A percentile compares a stretch with the other conserved stretches of the same genome.
Conservation (phyloP, 2,329 filamentous ascomycete genomes). For the Zasmidium cellare region DNA sequence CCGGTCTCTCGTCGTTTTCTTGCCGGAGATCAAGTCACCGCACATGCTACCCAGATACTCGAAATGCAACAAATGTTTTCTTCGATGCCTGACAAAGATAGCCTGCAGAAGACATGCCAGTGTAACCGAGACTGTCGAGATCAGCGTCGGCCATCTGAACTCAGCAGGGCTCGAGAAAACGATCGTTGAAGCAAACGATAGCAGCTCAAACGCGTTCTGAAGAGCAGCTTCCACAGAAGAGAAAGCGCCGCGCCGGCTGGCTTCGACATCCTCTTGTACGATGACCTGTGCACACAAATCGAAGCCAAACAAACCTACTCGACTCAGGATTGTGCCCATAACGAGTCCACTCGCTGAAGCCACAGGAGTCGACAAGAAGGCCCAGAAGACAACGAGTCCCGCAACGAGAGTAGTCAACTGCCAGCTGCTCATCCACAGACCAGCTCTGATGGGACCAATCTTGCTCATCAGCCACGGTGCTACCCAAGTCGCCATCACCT, state of each 20-base stretch:
- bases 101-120: conserved; percentile 55
- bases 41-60: not conserved
- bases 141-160: conserved; percentile 61
- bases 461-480: conserved; percentile 56
- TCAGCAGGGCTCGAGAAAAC: conserved; percentile 62
- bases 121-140: conserved; percentile 58
- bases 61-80: conserved; percentile 62
- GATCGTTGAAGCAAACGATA: conserved; percentile 66
- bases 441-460: conserved; percentile 58
- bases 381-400: conserved; percentile 37
- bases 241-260: conserved; percentile 61
- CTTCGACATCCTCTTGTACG: conserved; percentile 46
- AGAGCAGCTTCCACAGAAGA: conserved; percentile 67
- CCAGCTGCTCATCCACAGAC: conserved; percentile 70
- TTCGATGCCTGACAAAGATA: conserved; percentile 55
- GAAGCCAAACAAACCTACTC: conserved; percentile 50
- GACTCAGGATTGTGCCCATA: conserved; percentile 4
- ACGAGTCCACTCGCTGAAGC: not conserved
- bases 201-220: conserved; percentile 66
- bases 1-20: not conserved
- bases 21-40: not conserved
- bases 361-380: not conserved
- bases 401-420: conserved; percentile 59
- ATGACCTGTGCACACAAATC: conserved; percentile 49
- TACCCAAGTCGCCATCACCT: conserved; percentile 62